Base-by-base conservation (phyloP, 345 rosid genomes). In the Crucihimalaya himalaica region DNA sequence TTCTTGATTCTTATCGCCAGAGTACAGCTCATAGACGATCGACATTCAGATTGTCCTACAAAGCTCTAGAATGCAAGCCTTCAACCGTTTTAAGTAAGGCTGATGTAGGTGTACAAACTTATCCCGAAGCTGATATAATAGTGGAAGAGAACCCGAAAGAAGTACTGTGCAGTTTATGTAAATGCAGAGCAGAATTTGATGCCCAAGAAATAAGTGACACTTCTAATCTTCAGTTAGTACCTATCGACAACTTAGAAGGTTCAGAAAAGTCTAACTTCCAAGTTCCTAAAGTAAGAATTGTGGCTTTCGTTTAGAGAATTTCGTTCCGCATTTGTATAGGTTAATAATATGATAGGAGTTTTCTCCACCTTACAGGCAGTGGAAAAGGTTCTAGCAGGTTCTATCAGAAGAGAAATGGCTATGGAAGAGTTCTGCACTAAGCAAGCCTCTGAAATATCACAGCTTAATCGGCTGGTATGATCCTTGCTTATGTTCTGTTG, bases 351-450 rank as follows among this genome's bases (percentile, higher is more conserved):
- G 55, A 60, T 59, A 42, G 55, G 47, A 40, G n/a, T 39, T 78
- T 64, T 56, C 70, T 68, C 43, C 27, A 20, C 71, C 70, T 21
- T 70, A 54, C 82, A 96, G 99, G 98, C 99, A 54, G 97, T 92
- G 73, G 90, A 88, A 86, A 92, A 89, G 83, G 97, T 96, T 59
- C 84, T 96, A 83, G 90, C 97, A 29, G 98, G 97, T 76, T 90
- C 99, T 42, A 90, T 96, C 73, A 80, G 99, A 74, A 88, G 98
- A 79, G 98, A 96, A 86, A 96, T 96, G 98, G 99, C 97, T 76
- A 72, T 92, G 56, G 98, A 96, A 83, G 98, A 96, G 76, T 84
- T 80, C 60, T 96, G 97, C 80, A 87, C 84, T 74, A 92, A 89
- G 73, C 99, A 90, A 85, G 83, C 87, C 82, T 81, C 86, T 39